A percentile compares a stretch with the other conserved stretches of the same genome.
Conservation (phyloP, 2,329 filamentous ascomycete species). For the Cadophora malorum region DNA sequence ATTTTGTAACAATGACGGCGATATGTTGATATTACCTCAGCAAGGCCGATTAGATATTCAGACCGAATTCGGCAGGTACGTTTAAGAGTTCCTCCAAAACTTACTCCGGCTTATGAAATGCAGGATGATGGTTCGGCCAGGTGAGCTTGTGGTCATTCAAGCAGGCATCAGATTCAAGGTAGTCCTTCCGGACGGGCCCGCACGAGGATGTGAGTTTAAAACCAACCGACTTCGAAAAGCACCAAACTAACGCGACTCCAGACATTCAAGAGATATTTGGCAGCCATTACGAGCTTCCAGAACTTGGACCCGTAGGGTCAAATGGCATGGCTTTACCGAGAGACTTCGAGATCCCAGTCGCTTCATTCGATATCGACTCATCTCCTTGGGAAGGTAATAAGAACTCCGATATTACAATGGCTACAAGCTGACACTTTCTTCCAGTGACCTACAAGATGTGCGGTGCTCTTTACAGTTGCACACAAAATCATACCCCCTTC, state of each 20-base stretch:
- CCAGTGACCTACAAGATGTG: conserved; percentile 46
- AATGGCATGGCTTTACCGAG: conserved; percentile 67
- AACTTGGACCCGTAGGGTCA: conserved; percentile 68
- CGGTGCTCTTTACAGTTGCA: conserved; percentile 47
- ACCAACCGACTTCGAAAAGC: no score
- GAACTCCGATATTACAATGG: neutral
- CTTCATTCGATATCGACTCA: conserved; percentile 54
- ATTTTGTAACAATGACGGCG: no score
- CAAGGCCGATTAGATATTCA: no score
- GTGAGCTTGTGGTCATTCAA: conserved; percentile 65
- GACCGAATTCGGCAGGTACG: no score
- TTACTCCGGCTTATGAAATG: no score
- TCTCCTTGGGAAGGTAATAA: conserved; percentile 51
- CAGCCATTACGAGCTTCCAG: conserved; percentile 66
- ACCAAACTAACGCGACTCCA: neutral
- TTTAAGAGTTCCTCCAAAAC: no score
- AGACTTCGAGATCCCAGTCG: conserved; percentile 68
- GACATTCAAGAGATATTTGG: conserved; percentile 70
- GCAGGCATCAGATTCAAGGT: conserved; percentile 64
- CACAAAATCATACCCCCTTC: conserved; percentile 73
- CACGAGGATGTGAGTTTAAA: conserved; percentile 53
- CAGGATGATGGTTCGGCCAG: conserved; percentile 55
- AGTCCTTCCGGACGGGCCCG: conserved; percentile 53
- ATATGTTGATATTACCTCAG: no score
- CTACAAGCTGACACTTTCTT: conserved; percentile 42